A percentile compares a stretch with the other conserved stretches of the same genome.
phyloP scores from a whole-genome alignment of 2,329 filamentous ascomycete species.

The Tolypocladium capitatum region DNA sequence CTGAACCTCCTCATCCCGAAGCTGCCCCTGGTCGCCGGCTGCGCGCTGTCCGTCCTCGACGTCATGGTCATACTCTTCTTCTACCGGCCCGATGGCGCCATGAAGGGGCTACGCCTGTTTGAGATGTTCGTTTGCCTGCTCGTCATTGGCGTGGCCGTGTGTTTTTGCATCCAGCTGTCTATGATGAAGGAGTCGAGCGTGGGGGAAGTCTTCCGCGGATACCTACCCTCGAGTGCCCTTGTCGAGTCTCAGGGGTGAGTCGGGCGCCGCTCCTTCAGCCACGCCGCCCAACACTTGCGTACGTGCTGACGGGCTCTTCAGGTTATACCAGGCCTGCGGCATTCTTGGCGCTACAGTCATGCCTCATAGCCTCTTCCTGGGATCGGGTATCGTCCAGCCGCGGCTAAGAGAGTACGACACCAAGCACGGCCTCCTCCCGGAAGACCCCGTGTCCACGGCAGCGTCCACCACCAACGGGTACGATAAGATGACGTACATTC shows the following conservation, averaged over 20 bases:
- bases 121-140: conserved; percentile 50
- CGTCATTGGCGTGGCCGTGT: conserved; percentile 55
- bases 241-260: conserved; percentile 40
- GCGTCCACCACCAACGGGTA: conserved; percentile 9
- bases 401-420: conserved; percentile 51
- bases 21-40: conserved; percentile 53
- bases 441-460: conserved; percentile 12
- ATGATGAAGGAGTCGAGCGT: conserved; percentile 41
- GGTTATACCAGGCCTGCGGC: conserved; percentile 56
- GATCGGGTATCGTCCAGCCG: conserved; percentile 55
- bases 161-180: conserved; percentile 57
- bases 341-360: conserved; percentile 67
- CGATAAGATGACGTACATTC: conserved; percentile 50
- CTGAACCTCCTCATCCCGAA: conserved; percentile 51
- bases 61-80: conserved; percentile 56
- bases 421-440: conserved; percentile 38
- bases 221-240: conserved; percentile 46
- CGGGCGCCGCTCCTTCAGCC: not conserved
- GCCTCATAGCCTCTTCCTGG: conserved; percentile 56
- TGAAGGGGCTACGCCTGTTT: conserved; percentile 48
- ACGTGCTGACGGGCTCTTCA: not conserved
- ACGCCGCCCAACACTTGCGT: too few species aligned
- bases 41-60: conserved; percentile 54
- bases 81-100: conserved; percentile 45
- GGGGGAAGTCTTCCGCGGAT: conserved; percentile 50